Conservation (phyloP, 1,284 basidiomycete genomes). For the Apiotrichum porosum region DNA sequence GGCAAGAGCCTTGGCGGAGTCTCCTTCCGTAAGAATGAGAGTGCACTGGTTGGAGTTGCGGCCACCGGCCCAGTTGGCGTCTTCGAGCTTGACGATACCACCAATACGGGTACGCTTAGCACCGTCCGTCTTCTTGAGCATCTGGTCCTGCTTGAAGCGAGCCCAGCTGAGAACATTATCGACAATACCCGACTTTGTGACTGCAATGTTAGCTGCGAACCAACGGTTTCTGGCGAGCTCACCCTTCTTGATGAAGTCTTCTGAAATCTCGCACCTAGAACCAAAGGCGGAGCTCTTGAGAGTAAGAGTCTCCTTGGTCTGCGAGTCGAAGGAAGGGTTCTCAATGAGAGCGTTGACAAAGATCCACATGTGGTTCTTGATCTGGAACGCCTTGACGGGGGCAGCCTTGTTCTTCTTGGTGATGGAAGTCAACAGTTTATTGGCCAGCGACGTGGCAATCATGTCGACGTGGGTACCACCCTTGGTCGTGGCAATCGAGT, state of each 20-base stretch:
- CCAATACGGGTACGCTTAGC: conserved; percentile 77
- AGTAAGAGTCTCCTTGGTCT: conserved; percentile 96
- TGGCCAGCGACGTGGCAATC: conserved; percentile 85
- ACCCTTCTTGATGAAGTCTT: conserved; percentile 97
- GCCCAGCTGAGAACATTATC: conserved; percentile 94
- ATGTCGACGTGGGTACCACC: conserved; percentile 91
- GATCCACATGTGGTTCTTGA: conserved; percentile 98
- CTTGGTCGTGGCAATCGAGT: conserved; percentile 95
- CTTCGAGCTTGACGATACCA: conserved; percentile 88
- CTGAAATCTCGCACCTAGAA: conserved; percentile 79
- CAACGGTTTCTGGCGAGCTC: conserved; percentile 25
- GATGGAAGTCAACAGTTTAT: conserved; percentile 71
- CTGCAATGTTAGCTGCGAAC: conserved; percentile 50
- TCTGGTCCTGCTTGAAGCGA: conserved; percentile 92
- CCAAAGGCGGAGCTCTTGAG: conserved; percentile 82
- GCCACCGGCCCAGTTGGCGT: conserved; percentile 96
- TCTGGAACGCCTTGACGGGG: conserved; percentile 83
- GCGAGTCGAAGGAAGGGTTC: conserved; percentile 98
- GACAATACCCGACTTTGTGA: conserved; percentile 83
- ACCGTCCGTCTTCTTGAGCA: conserved; percentile 96
- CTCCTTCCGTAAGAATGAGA: conserved; percentile 96
- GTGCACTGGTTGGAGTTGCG: conserved; percentile 78
- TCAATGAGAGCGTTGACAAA: conserved; percentile 96
- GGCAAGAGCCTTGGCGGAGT: conserved; percentile 95
- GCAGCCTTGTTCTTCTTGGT: conserved; percentile 96